Base-by-base conservation (phyloP, 140 eudicot genomes). In the Senecio squalidus region DNA sequence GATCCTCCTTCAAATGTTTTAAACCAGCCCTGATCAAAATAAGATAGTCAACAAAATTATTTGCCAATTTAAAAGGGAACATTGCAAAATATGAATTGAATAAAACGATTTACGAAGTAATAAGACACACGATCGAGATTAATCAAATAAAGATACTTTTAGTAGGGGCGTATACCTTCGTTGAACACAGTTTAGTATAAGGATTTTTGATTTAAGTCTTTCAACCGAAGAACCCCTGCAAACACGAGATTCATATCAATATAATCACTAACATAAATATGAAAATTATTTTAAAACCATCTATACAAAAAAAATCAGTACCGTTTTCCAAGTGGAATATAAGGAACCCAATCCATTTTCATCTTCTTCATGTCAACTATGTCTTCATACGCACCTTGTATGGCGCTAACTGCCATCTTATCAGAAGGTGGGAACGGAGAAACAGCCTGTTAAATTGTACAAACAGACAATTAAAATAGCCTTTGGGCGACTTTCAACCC, bases 1-100 rank as follows among this genome's bases (percentile, higher is more conserved):
- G 41, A 34, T 9, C 97, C 71, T 73, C 30, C 75, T 40, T 40
- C 46, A 40, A 11, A 40, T 4, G 16, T 4, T 4, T 6, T 7
- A 40, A 40, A 40, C 3, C 18, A 3, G 3, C 4, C 17, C 46
- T 40, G 46, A 2, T 3, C 9, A 13, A 40, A 2, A 40, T 62
- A 25, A 43, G 27, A 43, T 16, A 16, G 11, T 41, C 3, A 59
- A 41, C 13, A 36, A 13, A 4, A 21, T 36, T 21, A 31, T 16
- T 49, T 25, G 26, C 33, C 64, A 36, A 36, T 36, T 7, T 22
- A 23, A n/a, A 58, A 4, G 28, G 34, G 2, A 24, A 10, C 6
- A 3, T n/a, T n/a, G 29, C 7, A 41, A 56, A 57, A 9, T 34
- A 34, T n/a, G 41, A 34, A n/a, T n/a, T n/a, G n/a, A n/a, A n/a